These are phyloP conservation scores for Penicillium decumbens DNA, from an alignment of 2,329 filamentous ascomycete species.

Conservation along the genomic window DNA sequence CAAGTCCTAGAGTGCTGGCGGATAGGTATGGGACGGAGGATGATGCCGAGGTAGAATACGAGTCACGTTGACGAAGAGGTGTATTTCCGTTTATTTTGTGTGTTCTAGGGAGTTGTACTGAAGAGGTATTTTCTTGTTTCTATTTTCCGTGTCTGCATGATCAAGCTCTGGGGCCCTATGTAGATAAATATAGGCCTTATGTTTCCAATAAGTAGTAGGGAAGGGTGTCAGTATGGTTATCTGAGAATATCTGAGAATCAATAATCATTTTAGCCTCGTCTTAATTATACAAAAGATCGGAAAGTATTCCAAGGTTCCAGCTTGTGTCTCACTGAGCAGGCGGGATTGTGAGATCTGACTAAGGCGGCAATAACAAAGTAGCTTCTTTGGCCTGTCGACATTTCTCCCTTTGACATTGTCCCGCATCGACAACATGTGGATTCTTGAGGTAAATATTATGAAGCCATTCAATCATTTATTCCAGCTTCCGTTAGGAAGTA, in stretches of 20 bases:
- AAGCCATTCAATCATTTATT: background rate
- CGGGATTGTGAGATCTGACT: slow-evolving; percentile 17
- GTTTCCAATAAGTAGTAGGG: slow-evolving; percentile 15
- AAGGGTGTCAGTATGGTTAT: too few relatives aligned
- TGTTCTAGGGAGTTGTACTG: slow-evolving; percentile 34
- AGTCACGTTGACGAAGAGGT: slow-evolving; percentile 26
- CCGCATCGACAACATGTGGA: slow-evolving; percentile 16
- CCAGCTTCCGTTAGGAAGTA: background rate
- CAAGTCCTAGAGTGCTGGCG: background rate
- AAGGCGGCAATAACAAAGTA: slow-evolving; percentile 24
- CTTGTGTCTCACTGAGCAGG: background rate
- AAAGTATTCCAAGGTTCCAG: background rate
- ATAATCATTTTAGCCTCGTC: too few relatives aligned
- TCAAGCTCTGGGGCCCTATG: slow-evolving; percentile 13
- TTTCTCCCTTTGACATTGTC: slow-evolving; percentile 5
- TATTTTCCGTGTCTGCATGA: slow-evolving; percentile 19
- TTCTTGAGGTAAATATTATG: slow-evolving; percentile 15
- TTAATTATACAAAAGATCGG: background rate
- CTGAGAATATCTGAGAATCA: too few relatives aligned
- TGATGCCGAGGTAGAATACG: slow-evolving; percentile 17
- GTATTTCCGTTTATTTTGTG: slow-evolving; percentile 28
- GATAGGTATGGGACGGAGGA: slow-evolving; percentile 6
- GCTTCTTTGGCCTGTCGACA: slow-evolving; percentile 15
- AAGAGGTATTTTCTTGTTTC: slow-evolving; percentile 25
- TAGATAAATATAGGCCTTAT: slow-evolving; percentile 16